Evolutionary conservation across 768 basidiomycete species (phyloP), one percentile per base, ranked within the genome.

Genomic region (Tremella yokohamensis): DNA sequence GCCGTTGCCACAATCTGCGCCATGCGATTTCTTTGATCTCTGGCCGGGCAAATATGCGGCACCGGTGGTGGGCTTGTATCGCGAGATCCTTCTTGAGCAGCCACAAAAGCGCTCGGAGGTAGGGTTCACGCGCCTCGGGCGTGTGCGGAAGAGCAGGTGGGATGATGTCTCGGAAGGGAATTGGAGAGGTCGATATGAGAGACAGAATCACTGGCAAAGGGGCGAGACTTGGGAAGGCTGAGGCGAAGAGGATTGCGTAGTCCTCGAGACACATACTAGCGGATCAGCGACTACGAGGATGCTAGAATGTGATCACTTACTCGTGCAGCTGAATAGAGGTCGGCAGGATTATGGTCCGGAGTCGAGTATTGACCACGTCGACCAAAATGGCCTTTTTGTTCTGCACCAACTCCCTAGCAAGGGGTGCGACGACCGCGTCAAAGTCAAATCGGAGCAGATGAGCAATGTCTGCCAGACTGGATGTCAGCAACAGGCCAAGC

Each of bases 401-500:
- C 58, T 89, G 85, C 26, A 97, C 88, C 26, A 99, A 81, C 83
- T 91, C 91, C 16, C 90, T 84, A 8, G 94, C 93, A n/a, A 88
- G 84, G 0, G 91, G 89, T 69, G 88, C 89, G 0, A 94, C 82
- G 66, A 94, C 89, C 0, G 60, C 66, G n/a, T 75, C 70, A 16
- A 78, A 63, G 49, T 76, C 72, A 45, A 67, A 71, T 0, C 69
- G 65, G 0, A 76, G 62, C 3, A 64, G 26, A 52, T 70, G 68
- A 13, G 76, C 76, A 15, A 78, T 71, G 13, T 76, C 74, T 18
- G 58, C 64, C 29, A 78, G 54, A 7, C 76, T 78, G 57, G 8
- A 11, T 8, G 8, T 37, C 51, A 53, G 37, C 42, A 45, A 6
- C 4, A 45, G 42, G 4, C 4, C 15, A 15, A 45, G 15, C 39